Conservation (phyloP, 2,329 filamentous ascomycete species). For the Cordyceps javanica region DNA sequence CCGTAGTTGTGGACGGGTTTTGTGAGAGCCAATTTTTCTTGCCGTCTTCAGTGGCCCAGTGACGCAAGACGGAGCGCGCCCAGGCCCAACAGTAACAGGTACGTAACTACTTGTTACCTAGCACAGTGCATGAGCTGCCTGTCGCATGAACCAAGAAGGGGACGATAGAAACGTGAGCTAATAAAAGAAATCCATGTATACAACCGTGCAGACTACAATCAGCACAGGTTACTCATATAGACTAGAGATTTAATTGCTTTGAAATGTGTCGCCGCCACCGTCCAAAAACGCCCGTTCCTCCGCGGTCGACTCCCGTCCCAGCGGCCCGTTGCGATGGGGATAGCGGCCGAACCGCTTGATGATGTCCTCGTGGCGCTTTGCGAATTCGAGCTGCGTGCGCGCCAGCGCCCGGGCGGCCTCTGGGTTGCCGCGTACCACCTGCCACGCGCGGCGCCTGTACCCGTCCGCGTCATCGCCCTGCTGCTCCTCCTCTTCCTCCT, state of each 20-base stretch:
- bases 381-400: slow-evolving; percentile 25
- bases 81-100: too few species aligned
- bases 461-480: slow-evolving; percentile 16
- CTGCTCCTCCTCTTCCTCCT: slow-evolving; percentile 13
- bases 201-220: too few species aligned
- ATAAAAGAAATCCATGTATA: too few species aligned
- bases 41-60: too few species aligned
- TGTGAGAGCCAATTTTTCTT: not conserved
- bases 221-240: too few species aligned
- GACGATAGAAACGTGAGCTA: too few species aligned
- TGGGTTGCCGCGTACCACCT: slow-evolving; percentile 21
- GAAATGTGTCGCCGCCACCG: slow-evolving; percentile 36
- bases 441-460: slow-evolving; percentile 22
- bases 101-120: too few species aligned
- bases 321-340: slow-evolving; percentile 48
- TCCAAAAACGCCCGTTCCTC: slow-evolving; percentile 47
- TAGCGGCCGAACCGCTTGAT: slow-evolving; percentile 51
- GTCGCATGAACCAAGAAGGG: too few species aligned
- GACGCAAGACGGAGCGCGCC: too few species aligned
- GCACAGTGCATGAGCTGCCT: too few species aligned
- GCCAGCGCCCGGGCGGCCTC: slow-evolving; percentile 22
- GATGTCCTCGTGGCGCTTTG: slow-evolving; percentile 42
- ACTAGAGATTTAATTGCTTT: slow-evolving; percentile 10
- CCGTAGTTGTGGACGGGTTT: too few species aligned
- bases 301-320: slow-evolving; percentile 42